Evolutionary conservation across 2,329 filamentous ascomycete species (phyloP).

Genomic region (Calonectria pauciramosa): DNA sequence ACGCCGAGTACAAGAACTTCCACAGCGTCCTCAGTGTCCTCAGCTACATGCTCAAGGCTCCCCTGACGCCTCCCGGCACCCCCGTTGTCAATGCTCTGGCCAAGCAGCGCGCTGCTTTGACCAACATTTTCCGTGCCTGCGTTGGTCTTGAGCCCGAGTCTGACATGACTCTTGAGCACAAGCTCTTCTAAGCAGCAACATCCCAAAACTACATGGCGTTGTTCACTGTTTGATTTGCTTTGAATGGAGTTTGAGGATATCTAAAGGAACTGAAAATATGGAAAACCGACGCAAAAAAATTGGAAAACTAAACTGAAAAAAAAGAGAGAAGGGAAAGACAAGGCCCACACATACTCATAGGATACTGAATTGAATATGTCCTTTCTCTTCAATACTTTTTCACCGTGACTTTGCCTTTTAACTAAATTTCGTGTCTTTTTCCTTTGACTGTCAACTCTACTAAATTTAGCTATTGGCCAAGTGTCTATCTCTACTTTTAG

Average conservation of each 20-base stretch:
- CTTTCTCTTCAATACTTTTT: slow-evolving; percentile 32
- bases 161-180: slow-evolving; percentile 99
- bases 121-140: slow-evolving; percentile 99
- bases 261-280: neutral
- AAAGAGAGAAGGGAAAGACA: slow-evolving; percentile 39
- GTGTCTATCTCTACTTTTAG: neutral
- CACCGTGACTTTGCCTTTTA: neutral
- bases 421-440: neutral
- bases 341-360: slow-evolving; percentile 37
- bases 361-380: slow-evolving; percentile 41
- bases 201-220: neutral
- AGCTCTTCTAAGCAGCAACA: slow-evolving; percentile 77
- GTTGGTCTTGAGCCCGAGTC: slow-evolving; percentile 97
- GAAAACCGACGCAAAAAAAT: slow-evolving; percentile 16
- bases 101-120: slow-evolving; percentile 94
- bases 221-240: neutral
- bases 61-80: slow-evolving; percentile 92
- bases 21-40: slow-evolving; percentile 97
- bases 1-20: slow-evolving; percentile 88
- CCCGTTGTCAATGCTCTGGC: slow-evolving; percentile 95
- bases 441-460: neutral
- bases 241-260: neutral
- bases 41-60: slow-evolving; percentile 99
- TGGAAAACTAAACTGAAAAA: slow-evolving; percentile 28
- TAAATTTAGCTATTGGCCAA: neutral